Evolutionary conservation across 2,329 filamentous ascomycete species (phyloP), one percentile per base, ranked within the genome.

Genomic region (Trichophyton rubrum): DNA sequence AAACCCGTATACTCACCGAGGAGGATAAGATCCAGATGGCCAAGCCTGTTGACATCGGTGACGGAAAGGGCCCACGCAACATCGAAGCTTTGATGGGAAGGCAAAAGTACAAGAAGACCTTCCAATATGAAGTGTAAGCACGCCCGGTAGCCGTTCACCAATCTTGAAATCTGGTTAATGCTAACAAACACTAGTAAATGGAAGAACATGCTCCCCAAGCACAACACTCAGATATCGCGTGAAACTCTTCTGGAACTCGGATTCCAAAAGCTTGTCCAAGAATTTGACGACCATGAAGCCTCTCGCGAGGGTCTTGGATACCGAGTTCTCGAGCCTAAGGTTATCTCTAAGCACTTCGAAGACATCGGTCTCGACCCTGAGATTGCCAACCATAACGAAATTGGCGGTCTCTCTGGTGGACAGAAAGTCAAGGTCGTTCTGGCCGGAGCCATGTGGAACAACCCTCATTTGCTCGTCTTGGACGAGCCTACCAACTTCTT

Each of bases 401-500:
- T 99, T 68, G 90, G 89, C 64, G 93, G 91, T 69, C 82, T 99
- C 11, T 96, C 91, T 8, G 93, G 93, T 76, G 93, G 93, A 13
- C 93, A 99, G 73, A 97, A 97, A 77, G 93, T 99, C 78, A 99
- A 99, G 82, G 93, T 99, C 56, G 93, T 99, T 64, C 85, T 99
- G 67, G 93, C 90, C 2, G 89, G 89, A 69, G 89, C 90, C 68
- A 95, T 95, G 90, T 96, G 91, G 91, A 96, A 97, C 79, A 97
- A 97, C 80, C 93, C 93, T 0, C 93, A 99, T 79, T 78, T 99
- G 69, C 84, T 99, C 63, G 93, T 99, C 56, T 86, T 99, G 24
- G 93, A 99, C 82, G 92, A 99, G 78, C 93, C 93, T 62, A 97
- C 93, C 73, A 99, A 99, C 80, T 99, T 96, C 83, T 85, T 99